Base-by-base conservation (phyloP, 2,329 filamentous ascomycete species). In the Cordyceps cicadae region DNA sequence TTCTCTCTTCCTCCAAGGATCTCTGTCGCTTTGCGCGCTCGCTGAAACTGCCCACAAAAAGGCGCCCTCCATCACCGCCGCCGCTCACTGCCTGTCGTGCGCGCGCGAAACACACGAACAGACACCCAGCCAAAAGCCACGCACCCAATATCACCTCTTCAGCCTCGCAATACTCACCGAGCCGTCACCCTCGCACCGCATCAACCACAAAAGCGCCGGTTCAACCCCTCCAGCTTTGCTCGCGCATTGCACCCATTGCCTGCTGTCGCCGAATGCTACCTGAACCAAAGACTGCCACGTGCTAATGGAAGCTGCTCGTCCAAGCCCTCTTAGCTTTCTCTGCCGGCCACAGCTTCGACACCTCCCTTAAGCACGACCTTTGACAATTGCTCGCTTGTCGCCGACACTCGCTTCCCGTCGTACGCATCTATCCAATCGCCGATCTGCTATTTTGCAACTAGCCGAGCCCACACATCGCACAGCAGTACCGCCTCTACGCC, bases 401-500 rank as follows among this genome's bases (percentile, higher is more conserved):
- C 32, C 34, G 54, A 58, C 32, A 21, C 15, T 45, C 15, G 21
- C 45, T 50, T 45, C 21, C 15, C 29, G 45, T 50, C 32, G 46
- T 21, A 29, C 54, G 26, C 45, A 21, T 37, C 26, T 43, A 39
- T 32, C 24, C 41, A 26, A 51, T 50, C 34, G 14, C 21, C 48
- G 21, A 24, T 37, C 17, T 24, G 43, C 46, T 49, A 19, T 46
- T 1, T 58, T 43, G 48, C 49, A 29, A 17, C 56, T 52, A 59
- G 48, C 56, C 48, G 46, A 52, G 43, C 43, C 56, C 48, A 45
- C 48, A 59, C 48, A 24, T 51, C n/a, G 24, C 39, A 59, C 56
- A 51, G 37, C 56, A 59, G 56, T 24, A 29, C 43, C 43, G 39
- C 37, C 43, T 37, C 19, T 15, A 34, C 48, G 37, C 37, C 37